Base-by-base conservation (phyloP, 805 yeast genomes). In the Saccharomycopsis fibuligera region DNA sequence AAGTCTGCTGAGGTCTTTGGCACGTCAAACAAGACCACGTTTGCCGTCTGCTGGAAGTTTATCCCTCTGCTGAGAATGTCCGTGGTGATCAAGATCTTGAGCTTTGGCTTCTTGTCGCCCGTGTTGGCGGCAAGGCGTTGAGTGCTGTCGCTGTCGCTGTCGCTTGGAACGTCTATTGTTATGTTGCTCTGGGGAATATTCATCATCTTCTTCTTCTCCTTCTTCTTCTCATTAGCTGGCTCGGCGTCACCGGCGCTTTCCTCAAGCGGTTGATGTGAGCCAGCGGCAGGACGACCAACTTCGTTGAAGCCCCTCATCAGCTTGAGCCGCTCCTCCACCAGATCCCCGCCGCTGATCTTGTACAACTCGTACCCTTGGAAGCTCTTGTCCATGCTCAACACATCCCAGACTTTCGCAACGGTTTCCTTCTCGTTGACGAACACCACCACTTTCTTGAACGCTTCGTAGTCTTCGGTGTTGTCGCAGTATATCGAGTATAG, bases 41-140 rank as follows among this genome's bases (percentile, higher is more conserved):
- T 89, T 56, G 89, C 75, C 27, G 93, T 79, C 16, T 85, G 85
- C 48, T 76, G 74, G 66, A 93, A 89, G 60, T 91, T 91, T 48
- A 93, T 67, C 2, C 99, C 99, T 59, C 99, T 73, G 1, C 97
- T 90, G 50, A 87, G 71, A 39, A 93, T 69, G 64, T 91, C 99
- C 0, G 98, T 89, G 21, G 96, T 84, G 0, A 91, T 80, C 29
- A 93, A 69, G 0, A 91, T 83, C 57, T 83, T 83, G 51, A 87
- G 16, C n/a, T 24, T 35, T 19, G 29, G 44, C 24, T 33, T 22
- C 42, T 38, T n/a, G 17, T 42, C 45, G 22, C 41, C 24, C 16
- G 9, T 16, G 41, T 38, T 8, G 45, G 23, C 16, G 35, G 41
- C 4, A n/a, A n/a, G n/a, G n/a, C n/a, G n/a, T n/a, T 48, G 29